Percentiles rank a stretch among this genome's conserved stretches.
Conservation (phyloP, 2,329 filamentous ascomycete species). For the Fusarium foetens region DNA sequence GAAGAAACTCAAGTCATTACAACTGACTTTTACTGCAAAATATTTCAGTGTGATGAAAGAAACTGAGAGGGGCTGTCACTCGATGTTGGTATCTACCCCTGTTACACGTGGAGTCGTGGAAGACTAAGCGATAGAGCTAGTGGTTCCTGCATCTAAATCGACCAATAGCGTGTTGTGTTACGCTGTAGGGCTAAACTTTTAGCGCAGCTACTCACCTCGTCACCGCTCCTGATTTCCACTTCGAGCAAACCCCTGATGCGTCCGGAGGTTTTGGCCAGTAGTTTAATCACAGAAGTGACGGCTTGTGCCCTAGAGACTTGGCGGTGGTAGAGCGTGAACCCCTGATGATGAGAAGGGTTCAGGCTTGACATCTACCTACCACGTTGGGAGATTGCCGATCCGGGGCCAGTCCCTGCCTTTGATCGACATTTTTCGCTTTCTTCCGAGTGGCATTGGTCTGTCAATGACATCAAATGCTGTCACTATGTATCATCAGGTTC, state of each 20-base stretch:
- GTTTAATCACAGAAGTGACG: background rate
- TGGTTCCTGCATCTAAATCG: constrained; percentile 10
- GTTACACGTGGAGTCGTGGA: constrained; percentile 13
- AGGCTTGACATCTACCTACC: background rate
- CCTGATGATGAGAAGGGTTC: background rate
- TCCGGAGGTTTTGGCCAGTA: constrained; percentile 1
- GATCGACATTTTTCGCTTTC: constrained; percentile 26
- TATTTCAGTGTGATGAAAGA: background rate
- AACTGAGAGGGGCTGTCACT: background rate
- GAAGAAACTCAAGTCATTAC: background rate
- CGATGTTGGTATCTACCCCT: constrained; percentile 17
- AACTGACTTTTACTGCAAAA: background rate
- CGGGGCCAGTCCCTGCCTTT: constrained; percentile 16
- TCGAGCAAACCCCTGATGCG: constrained; percentile 10
- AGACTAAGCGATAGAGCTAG: constrained; percentile 24
- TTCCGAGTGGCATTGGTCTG: constrained; percentile 22
- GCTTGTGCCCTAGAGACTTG: background rate
- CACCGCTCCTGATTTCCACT: constrained; percentile 17
- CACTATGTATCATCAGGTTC: background rate
- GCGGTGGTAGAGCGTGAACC: background rate
- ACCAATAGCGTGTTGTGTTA: constrained; percentile 18
- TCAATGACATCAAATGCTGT: constrained; percentile 7
- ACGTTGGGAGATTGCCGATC: constrained; percentile 36
- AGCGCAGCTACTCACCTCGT: background rate
- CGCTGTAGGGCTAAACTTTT: constrained; percentile 27